Percentiles rank a stretch among this genome's conserved stretches.
These are phyloP conservation scores for Kluyveromyces sp. DNA, from an alignment of 1,139 yeast genomes.

Conservation along the genomic window DNA sequence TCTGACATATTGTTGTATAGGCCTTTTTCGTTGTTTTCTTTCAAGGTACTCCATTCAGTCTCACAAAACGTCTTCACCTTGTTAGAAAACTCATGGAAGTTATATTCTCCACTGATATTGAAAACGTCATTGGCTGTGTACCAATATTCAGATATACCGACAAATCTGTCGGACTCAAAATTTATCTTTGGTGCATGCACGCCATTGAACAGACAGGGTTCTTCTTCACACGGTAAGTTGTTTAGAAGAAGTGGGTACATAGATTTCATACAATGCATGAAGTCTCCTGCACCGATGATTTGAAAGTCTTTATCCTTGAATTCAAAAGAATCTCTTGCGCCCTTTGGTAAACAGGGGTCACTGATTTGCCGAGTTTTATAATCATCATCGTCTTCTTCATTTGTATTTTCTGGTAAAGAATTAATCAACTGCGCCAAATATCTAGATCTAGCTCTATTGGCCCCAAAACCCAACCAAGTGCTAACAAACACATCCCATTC, in stretches of 20 bases:
- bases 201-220: constrained; percentile 74
- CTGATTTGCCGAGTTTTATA: constrained; percentile 34
- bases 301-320: constrained; percentile 42
- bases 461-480: constrained; percentile 83
- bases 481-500: constrained; percentile 70
- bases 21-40: constrained; percentile 45
- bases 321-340: constrained; percentile 39
- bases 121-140: constrained; percentile 78
- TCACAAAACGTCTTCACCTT: constrained; percentile 61
- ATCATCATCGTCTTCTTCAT: constrained; percentile 39
- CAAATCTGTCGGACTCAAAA: constrained; percentile 62
- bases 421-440: constrained; percentile 49
- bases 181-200: constrained; percentile 71
- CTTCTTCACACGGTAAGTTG: constrained; percentile 64
- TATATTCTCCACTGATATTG: constrained; percentile 70
- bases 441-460: constrained; percentile 66
- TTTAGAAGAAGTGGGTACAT: constrained; percentile 67
- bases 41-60: constrained; percentile 51
- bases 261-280: constrained; percentile 56
- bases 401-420: constrained; percentile 37
- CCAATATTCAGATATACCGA: constrained; percentile 81
- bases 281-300: constrained; percentile 60
- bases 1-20: constrained; percentile 35
- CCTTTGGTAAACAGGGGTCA: constrained; percentile 70
- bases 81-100: constrained; percentile 51